These are phyloP conservation scores for Aspergillus asperescens DNA, from an alignment of 495 filamentous ascomycete genomes.

Conservation along the genomic window DNA sequence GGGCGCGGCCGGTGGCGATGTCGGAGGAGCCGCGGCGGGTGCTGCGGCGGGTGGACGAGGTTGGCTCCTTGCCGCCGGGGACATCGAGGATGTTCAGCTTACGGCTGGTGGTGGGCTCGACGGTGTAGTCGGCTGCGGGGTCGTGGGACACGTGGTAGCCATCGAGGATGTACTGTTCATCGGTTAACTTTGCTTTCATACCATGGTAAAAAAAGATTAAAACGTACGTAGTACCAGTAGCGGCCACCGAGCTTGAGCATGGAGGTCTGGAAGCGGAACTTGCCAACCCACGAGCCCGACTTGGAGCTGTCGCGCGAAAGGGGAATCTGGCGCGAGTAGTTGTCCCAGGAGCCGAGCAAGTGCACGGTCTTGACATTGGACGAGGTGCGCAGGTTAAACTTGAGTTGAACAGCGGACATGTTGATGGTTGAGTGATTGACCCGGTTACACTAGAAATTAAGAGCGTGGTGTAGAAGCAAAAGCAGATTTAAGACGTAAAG, in stretches of 20 bases:
- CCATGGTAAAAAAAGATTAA: neutral
- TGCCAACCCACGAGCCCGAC: constrained; percentile 85
- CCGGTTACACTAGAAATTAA: constrained; percentile 37
- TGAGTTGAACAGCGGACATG: constrained; percentile 81
- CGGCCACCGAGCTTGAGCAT: constrained; percentile 78
- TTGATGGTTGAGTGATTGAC: constrained; percentile 36
- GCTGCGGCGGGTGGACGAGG: constrained; percentile 10
- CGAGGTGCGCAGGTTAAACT: constrained; percentile 90
- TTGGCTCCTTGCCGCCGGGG: constrained; percentile 39
- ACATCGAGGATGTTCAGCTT: constrained; percentile 78
- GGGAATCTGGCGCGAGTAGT: constrained; percentile 87
- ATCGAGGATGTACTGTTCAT: constrained; percentile 86
- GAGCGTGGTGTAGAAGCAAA: constrained; percentile 14
- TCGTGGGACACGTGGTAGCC: constrained; percentile 98
- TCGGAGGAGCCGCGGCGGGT: constrained; percentile 44
- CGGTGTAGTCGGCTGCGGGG: constrained; percentile 80
- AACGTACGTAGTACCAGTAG: constrained; percentile 92
- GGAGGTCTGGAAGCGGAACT: constrained; percentile 86
- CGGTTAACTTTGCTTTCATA: neutral
- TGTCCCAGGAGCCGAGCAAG: constrained; percentile 96
- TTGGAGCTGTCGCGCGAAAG: constrained; percentile 83
- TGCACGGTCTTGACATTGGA: constrained; percentile 97
- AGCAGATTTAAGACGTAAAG: constrained; percentile 16
- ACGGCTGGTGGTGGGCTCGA: constrained; percentile 95
- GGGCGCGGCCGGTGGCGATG: constrained; percentile 78